Evolutionary conservation across 2,329 filamentous ascomycete genomes (phyloP), one percentile per base, ranked within the genome.

Genomic region (Amauroascus verrucosus): DNA sequence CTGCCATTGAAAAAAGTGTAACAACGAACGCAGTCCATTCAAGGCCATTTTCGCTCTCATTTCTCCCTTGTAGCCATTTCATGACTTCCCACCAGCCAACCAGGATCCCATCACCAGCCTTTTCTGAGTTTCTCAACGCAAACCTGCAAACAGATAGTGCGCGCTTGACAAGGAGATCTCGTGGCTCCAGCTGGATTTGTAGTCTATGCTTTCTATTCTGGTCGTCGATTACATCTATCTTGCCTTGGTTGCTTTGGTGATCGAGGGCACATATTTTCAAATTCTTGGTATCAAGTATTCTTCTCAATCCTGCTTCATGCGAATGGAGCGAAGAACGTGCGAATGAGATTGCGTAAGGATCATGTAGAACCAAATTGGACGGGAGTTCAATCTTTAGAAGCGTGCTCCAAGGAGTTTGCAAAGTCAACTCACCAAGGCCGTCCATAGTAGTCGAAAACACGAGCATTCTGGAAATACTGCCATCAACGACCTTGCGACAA

Each of bases 341-440:
- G 56, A 79, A 80, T 51, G 80, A 79, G 35, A 86, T 70, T 54
- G 75, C 79, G 60, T 79, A 76, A 24, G 77, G 72, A 58, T 85
- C 81, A 54, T 82, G 77, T 20, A 81, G 66, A 55, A 76, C 75
- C 18, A 88, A 70, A 26, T 75, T 71, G 6, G 56, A 60, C 1
- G 85, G 83, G 1, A 88, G 68, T 0, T 77, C 72, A n/a, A 89
- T 70, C 41, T 81, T 81, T n/a, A 82, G 80, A 11, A 85, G 74
- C 50, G 78, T 77, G 54, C 83, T 83, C 86, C 86, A 90, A 0
- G 85, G 85, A 5, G 84, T 84, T 66, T 89, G 85, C 8, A 87
- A 71, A 59, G 83, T 86, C 14, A 91, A 68, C 62, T 85, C 81
- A 45, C 80, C 78, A 28, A 77, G 76, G 1, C 84, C 83, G 58